Evolutionary conservation across 768 basidiomycete species (phyloP).

Genomic region (Dioszegia crocea): DNA sequence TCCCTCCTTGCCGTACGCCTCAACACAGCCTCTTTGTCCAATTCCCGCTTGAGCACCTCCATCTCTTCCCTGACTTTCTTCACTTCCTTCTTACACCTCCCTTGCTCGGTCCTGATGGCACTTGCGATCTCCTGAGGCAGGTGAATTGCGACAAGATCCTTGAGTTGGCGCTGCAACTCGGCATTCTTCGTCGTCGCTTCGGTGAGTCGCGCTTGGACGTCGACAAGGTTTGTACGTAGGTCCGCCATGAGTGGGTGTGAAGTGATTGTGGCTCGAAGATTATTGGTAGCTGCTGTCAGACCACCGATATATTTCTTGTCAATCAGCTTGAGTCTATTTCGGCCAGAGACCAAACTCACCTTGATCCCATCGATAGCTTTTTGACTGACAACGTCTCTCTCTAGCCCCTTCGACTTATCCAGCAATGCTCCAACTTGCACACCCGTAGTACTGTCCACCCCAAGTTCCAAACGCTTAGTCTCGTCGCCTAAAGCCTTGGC

Average conservation of each 20-base stretch:
- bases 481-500: conserved; percentile 26
- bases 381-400: conserved; percentile 20
- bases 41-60: conserved; percentile 13
- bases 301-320: conserved; percentile 27
- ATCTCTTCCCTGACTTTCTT: conserved; percentile 20
- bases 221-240: not conserved
- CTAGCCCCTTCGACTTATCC: conserved; percentile 16
- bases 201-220: not conserved
- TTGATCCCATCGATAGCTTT: conserved; percentile 25
- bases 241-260: conserved; percentile 19
- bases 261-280: conserved; percentile 12
- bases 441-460: conserved; percentile 4
- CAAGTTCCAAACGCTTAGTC: conserved; percentile 11
- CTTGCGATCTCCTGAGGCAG: conserved; percentile 13
- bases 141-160: not conserved
- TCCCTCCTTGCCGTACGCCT: conserved; percentile 10
- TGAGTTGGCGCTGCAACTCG: not conserved
- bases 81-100: conserved; percentile 13
- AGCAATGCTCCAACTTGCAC: conserved; percentile 21
- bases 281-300: conserved; percentile 19
- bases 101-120: conserved; percentile 17
- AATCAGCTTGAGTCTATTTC: not conserved
- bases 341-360: conserved; percentile 13
- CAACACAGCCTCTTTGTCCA: conserved; percentile 23
- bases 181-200: not conserved